phyloP scores from a whole-genome alignment of 108 stramenopile species.

The Nitzschia sp. region DNA sequence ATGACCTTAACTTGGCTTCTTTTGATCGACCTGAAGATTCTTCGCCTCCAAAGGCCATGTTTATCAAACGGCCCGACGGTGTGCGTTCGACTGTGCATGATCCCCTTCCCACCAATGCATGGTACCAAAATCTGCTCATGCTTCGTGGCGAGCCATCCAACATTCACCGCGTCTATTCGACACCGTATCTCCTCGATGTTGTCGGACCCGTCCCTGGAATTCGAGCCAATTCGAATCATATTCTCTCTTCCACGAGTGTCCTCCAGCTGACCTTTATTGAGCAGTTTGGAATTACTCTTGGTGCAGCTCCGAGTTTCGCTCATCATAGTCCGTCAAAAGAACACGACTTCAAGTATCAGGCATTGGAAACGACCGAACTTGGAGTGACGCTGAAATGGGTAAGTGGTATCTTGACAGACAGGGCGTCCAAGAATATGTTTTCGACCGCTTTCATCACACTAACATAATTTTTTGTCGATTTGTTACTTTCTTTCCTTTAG shows the following conservation, averaged over 20 bases:
- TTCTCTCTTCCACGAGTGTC: constrained; percentile 46
- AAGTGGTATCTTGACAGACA: constrained; percentile 10
- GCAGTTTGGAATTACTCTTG: constrained; percentile 68
- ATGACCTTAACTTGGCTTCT: constrained; percentile 28
- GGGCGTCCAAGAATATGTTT: background rate
- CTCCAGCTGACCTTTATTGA: constrained; percentile 63
- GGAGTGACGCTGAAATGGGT: constrained; percentile 75
- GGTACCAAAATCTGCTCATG: constrained; percentile 80
- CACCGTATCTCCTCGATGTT: constrained; percentile 77
- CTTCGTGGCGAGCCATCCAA: constrained; percentile 49
- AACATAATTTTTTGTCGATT: too few relatives aligned
- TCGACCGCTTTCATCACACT: constrained; percentile 9
- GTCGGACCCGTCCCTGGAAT: constrained; percentile 75
- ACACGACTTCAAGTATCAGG: constrained; percentile 23
- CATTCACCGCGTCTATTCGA: constrained; percentile 62
- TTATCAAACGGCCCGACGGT: constrained; percentile 1
- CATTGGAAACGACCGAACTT: constrained; percentile 47
- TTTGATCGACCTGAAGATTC: constrained; percentile 27
- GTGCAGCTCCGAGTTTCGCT: constrained; percentile 35
- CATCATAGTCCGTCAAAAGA: constrained; percentile 12
- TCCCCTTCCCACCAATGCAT: constrained; percentile 76
- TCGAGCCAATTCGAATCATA: constrained; percentile 53
- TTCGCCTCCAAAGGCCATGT: constrained; percentile 16
- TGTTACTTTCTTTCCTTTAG: constrained; percentile 23
- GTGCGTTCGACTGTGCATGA: background rate